A percentile compares a stretch with the other conserved stretches of the same genome.
These are phyloP conservation scores for Aureobasidium sp. DNA, from an alignment of 2,329 filamentous ascomycete species.

Conservation along the genomic window DNA sequence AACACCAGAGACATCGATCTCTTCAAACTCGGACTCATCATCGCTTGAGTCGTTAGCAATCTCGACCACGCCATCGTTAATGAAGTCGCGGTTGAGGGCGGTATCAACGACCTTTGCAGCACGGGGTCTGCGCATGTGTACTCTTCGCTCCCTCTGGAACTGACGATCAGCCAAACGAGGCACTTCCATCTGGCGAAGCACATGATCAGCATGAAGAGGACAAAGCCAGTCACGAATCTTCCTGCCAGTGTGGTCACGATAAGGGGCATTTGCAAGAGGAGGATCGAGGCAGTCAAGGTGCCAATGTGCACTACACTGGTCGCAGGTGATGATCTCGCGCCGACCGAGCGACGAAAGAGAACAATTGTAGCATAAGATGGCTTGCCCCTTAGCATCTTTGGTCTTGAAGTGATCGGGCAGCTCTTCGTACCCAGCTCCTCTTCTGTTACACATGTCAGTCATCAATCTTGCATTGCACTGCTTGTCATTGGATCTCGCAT, in stretches of 20 bases:
- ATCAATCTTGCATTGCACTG: background rate
- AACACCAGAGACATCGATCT: slow-evolving; percentile 33
- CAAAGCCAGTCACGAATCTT: slow-evolving; percentile 75
- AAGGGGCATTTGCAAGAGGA: slow-evolving; percentile 71
- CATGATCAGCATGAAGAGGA: slow-evolving; percentile 75
- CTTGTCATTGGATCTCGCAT: background rate
- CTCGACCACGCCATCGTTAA: slow-evolving; percentile 44
- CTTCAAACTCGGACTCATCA: slow-evolving; percentile 39
- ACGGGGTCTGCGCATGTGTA: slow-evolving; percentile 46
- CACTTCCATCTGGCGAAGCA: slow-evolving; percentile 53
- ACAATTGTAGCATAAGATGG: slow-evolving; percentile 73
- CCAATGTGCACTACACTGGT: slow-evolving; percentile 74
- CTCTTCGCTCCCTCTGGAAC: slow-evolving; percentile 22
- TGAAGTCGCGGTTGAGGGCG: slow-evolving; percentile 53
- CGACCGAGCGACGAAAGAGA: slow-evolving; percentile 55
- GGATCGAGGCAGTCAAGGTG: slow-evolving; percentile 89
- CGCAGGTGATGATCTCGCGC: slow-evolving; percentile 78
- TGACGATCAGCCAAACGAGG: slow-evolving; percentile 17
- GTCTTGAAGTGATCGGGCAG: slow-evolving; percentile 25
- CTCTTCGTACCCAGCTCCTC: slow-evolving; percentile 40
- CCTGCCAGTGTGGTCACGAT: slow-evolving; percentile 43
- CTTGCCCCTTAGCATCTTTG: slow-evolving; percentile 64
- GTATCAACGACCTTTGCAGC: slow-evolving; percentile 43
- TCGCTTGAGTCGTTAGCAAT: slow-evolving; percentile 37
- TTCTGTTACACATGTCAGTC: slow-evolving; percentile 19